Base-by-base conservation (phyloP, 192 early-diverging fungal genomes). In the Backusella macrospora region DNA sequence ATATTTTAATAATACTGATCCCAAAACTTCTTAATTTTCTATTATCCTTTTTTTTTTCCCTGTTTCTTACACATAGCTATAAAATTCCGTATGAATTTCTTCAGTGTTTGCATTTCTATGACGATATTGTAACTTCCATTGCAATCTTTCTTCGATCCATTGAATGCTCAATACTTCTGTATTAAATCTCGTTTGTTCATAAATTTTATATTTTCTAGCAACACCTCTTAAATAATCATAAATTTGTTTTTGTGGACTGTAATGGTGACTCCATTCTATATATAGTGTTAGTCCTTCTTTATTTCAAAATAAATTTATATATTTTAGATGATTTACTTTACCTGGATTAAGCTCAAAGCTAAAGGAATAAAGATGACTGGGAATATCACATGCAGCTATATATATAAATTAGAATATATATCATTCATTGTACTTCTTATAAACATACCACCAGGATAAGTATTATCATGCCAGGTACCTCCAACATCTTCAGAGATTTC, bases 381-480 rank as follows among this genome's bases (percentile, higher is more conserved):
- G 73, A 39, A 85, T 70, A 79, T 85, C 83, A 47, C 83, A 85
- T 21, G 83, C 83, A 59, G 52, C 52, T 59, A 26, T 49, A 13
- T 26, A 10, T 59, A 34, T 34, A 34, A 34, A 34, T 34, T 34
- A 34, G 29, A 34, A 34, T 34, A 34, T 34, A 34, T 34, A 34
- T 34, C 29, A 34, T 34, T 34, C 0, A 34, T 34, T 34, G 29
- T 34, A 34, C 29, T 34, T 1, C 29, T 34, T 34, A 34, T 34
- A 34, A 34, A 34, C 29, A 34, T 59, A 48, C 76, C 77, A 14
- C 83, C 83, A 10, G 80, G 80, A 45, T 83, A 84, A 8, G 76
- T 81, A 76, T 79, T 82, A 34, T 76, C 68, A 16, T 77, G 68
- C 87, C 87, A 88, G 21, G 85, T 86, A 26, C 85, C 87, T 3